Base-by-base conservation (phyloP, 208 protist genomes). In the Leishmania tropica region DNA sequence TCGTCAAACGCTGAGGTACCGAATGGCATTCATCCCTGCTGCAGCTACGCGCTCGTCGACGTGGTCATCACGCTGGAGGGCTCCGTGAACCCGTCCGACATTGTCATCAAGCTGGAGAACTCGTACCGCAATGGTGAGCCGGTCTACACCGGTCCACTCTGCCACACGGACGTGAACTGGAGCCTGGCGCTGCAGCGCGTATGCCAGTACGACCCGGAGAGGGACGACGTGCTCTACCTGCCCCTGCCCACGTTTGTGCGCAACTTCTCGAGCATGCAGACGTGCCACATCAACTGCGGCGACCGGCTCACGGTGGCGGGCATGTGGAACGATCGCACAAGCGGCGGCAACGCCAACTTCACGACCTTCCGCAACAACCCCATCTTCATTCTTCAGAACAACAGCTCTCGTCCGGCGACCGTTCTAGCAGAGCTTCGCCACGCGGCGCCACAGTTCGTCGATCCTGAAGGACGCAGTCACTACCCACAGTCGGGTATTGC, bases 311-410 rank as follows among this genome's bases (percentile, higher is more conserved):
- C 87, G 17, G 79, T 87, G 51, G 76, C 78, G 1, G 92, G 93
- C 15, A 76, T 76, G 77, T 97, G 94, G 94, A 87, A 90, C 70
- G 58, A 76, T 45, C 82, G 89, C 75, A 96, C 92, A 2, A 77
- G 77, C 42, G 94, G 94, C 31, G 94, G 94, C 68, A 96, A 93
- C 79, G 88, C 94, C 60, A 95, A 91, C 84, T 93, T 91, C 76
- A 96, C 94, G 5, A 90, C 79, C 75, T 97, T 96, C 87, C 93
- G 94, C 58, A 95, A 93, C 84, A 97, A 97, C 83, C 93, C 95
- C 3, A 96, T 97, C 79, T 97, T 89, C 83, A 45, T 96, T 24
- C 80, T 97, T 65, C 92, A 97, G 84, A 97, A 97, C 85, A 95
- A 90, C 79, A 84, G 90, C 79, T 90, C 88, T 6, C 90, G 93